Conservation (phyloP, 2,329 filamentous ascomycete genomes). For the Colletotrichum coccodes region DNA sequence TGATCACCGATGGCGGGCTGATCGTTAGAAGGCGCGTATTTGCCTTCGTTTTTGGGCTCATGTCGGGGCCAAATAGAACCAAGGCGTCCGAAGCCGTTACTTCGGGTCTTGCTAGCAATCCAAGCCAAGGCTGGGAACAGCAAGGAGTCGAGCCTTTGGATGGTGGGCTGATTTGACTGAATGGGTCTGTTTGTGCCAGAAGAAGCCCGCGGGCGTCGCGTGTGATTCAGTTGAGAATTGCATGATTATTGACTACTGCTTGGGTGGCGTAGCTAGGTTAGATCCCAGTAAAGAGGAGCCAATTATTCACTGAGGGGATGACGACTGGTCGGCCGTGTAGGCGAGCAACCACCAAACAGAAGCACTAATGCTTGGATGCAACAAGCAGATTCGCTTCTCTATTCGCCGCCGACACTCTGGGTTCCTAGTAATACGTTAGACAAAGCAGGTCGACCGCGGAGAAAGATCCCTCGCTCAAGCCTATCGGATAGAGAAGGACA, state of each 20-base stretch:
- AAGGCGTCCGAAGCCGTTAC: neutral
- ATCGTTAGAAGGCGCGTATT: neutral
- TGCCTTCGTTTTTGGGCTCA: too few species aligned
- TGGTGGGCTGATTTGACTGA: neutral
- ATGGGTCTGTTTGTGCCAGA: neutral
- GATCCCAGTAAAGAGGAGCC: neutral
- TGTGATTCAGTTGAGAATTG: neutral
- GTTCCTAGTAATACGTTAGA: neutral
- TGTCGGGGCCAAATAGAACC: neutral
- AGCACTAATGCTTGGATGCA: neutral
- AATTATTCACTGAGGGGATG: neutral
- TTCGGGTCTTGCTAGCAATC: neutral
- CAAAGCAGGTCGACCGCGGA: neutral
- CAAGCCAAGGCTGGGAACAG: neutral
- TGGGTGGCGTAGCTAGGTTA: neutral
- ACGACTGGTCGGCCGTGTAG: neutral
- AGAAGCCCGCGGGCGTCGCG: neutral
- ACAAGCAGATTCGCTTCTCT: neutral
- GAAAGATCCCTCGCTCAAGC: neutral
- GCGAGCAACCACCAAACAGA: neutral
- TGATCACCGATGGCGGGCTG: neutral
- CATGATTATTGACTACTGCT: too few species aligned
- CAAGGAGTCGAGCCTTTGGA: neutral
- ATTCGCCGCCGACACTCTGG: neutral
- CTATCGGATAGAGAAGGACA: neutral